phyloP scores from a whole-genome alignment of 805 yeast species.

The Candida arabinofermentans region DNA sequence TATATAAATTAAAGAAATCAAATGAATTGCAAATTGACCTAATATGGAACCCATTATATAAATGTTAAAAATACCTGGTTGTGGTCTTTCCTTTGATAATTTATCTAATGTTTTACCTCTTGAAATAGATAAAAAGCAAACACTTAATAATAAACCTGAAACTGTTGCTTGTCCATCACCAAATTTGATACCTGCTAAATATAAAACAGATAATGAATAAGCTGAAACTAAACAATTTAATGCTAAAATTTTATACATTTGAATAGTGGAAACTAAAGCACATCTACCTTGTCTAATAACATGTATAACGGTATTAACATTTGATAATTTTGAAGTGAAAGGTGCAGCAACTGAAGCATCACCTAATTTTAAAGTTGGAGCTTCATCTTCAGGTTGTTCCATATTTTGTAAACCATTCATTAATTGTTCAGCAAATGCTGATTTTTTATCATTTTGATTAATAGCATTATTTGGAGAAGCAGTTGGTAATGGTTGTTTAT shows the following conservation, averaged over 20 bases:
- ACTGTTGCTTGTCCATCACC: conserved; percentile 98
- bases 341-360: conserved; percentile 99
- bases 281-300: conserved; percentile 97
- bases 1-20: conserved; percentile 74
- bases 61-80: conserved; percentile 90
- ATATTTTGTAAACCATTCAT: conserved; percentile 49
- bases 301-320: conserved; percentile 88
- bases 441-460: conserved; percentile 28
- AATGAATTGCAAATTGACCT: conserved; percentile 94
- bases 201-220: conserved; percentile 88
- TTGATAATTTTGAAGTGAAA: conserved; percentile 89
- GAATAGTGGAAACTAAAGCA: conserved; percentile 94
- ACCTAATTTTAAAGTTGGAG: conserved; percentile 90
- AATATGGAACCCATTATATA: conserved; percentile 97
- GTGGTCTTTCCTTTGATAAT: conserved; percentile 91
- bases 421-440: conserved; percentile 59
- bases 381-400: conserved; percentile 64
- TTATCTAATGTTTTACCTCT: conserved; percentile 89
- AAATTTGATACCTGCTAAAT: conserved; percentile 94
- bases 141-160: conserved; percentile 87
- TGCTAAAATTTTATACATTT: conserved; percentile 97
- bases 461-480: conserved; percentile 30
- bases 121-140: conserved; percentile 92
- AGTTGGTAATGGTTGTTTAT: conserved; percentile 20
- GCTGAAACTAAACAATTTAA: conserved; percentile 96